These are phyloP conservation scores for Penicillium subrubescens DNA, from an alignment of 495 filamentous ascomycete species.

Conservation along the genomic window DNA sequence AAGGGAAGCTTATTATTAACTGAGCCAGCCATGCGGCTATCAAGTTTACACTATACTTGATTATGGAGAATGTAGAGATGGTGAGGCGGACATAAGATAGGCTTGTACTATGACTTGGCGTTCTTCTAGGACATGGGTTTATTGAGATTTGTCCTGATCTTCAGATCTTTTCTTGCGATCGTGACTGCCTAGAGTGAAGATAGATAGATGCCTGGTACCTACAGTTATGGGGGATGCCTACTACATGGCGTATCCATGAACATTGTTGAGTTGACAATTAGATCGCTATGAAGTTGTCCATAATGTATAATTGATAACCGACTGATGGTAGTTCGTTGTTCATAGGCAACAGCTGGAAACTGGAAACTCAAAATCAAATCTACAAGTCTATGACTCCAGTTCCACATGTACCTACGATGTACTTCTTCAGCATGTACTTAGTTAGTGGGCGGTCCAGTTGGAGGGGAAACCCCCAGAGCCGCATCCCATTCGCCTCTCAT, in stretches of 20 bases:
- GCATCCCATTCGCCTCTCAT: conserved; percentile 12
- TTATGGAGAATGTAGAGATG: neutral
- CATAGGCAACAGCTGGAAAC: neutral
- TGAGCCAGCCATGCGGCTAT: conserved; percentile 4
- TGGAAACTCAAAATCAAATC: neutral
- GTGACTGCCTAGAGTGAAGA: neutral
- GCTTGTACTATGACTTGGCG: neutral
- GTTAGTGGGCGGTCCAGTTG: neutral
- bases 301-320: neutral
- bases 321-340: neutral
- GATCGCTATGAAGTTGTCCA: neutral
- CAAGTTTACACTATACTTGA: neutral
- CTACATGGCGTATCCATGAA: no score
- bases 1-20: conserved; percentile 17
- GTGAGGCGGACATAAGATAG: neutral
- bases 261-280: neutral
- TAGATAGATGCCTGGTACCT: neutral
- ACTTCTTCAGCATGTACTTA: neutral
- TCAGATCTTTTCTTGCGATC: conserved; percentile 7
- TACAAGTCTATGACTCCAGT: neutral
- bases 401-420: neutral
- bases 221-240: neutral
- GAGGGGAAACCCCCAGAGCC: conserved; percentile 11
- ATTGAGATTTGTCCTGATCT: neutral
- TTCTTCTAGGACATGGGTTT: neutral